phyloP scores from a whole-genome alignment of 345 rosid genomes.

The Firmiana major region DNA sequence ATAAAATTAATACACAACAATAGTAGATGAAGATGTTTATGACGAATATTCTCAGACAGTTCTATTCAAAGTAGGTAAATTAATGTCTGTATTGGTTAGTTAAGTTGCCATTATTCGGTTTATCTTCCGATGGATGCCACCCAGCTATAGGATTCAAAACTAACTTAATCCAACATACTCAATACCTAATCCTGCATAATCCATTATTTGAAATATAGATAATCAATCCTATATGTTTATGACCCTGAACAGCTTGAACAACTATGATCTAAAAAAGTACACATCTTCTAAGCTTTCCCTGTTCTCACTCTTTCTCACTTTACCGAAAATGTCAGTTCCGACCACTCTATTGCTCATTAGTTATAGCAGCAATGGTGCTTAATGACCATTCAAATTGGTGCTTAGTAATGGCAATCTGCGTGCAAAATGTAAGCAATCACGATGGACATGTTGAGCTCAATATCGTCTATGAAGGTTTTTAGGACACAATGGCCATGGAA shows the following conservation, averaged over 20 bases:
- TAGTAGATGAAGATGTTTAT: not conserved
- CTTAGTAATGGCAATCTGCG: not conserved
- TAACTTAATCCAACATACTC: not conserved
- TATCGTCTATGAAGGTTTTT: not conserved
- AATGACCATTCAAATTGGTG: not conserved
- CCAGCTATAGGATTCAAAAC: not conserved
- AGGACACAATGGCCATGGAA: not conserved
- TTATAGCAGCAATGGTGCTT: not conserved
- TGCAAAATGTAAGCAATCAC: not conserved
- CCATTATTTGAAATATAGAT: not conserved
- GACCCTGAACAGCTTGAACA: not conserved
- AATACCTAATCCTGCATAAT: not conserved
- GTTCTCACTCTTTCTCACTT: not conserved
- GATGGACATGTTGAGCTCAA: not conserved
- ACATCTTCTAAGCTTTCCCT: not conserved
- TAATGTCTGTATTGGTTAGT: not conserved
- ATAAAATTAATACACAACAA: not conserved
- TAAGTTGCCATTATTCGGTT: not conserved
- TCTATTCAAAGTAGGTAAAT: not conserved
- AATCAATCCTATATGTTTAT: not conserved
- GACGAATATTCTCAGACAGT: not conserved
- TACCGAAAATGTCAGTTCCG: not conserved
- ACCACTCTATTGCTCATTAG: not conserved
- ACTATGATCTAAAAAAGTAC: not conserved
- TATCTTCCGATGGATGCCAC: not conserved